These are phyloP conservation scores for Citrus unshiu DNA, from an alignment of 345 rosid genomes.

Conservation along the genomic window DNA sequence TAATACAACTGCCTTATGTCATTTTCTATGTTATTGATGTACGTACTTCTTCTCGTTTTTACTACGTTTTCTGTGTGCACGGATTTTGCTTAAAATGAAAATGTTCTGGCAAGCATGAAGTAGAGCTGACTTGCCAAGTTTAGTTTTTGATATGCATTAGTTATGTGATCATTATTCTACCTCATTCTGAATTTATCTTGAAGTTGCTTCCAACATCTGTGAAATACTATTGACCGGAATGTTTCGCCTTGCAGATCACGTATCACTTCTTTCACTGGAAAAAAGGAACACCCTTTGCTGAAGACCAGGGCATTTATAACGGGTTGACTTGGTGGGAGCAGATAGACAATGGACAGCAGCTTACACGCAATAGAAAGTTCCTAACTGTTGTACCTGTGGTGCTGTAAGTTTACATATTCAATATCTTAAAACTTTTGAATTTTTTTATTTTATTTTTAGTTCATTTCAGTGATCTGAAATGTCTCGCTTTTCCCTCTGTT, in stretches of 20 bases:
- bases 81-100: neutral
- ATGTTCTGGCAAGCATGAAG: neutral
- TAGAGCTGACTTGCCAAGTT: neutral
- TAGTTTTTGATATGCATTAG: neutral
- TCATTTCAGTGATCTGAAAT: neutral
- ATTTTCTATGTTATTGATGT: neutral
- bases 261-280: slow-evolving; percentile 98
- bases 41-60: neutral
- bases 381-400: slow-evolving; percentile 89
- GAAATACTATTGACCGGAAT: slow-evolving; percentile 11
- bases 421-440: neutral
- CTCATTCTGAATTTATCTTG: slow-evolving; percentile 3
- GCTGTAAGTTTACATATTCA: slow-evolving; percentile 53
- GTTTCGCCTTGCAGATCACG: slow-evolving; percentile 54
- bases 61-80: neutral
- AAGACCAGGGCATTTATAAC: slow-evolving; percentile 98
- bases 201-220: neutral
- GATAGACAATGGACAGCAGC: slow-evolving; percentile 92
- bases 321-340: slow-evolving; percentile 99
- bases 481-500: neutral
- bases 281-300: slow-evolving; percentile 97
- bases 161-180: neutral
- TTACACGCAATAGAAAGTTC: slow-evolving; percentile 90
- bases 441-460: neutral
- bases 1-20: neutral